These are phyloP conservation scores for Agaricus sinodeliciosus DNA, from an alignment of 768 basidiomycete species.

Conservation along the genomic window DNA sequence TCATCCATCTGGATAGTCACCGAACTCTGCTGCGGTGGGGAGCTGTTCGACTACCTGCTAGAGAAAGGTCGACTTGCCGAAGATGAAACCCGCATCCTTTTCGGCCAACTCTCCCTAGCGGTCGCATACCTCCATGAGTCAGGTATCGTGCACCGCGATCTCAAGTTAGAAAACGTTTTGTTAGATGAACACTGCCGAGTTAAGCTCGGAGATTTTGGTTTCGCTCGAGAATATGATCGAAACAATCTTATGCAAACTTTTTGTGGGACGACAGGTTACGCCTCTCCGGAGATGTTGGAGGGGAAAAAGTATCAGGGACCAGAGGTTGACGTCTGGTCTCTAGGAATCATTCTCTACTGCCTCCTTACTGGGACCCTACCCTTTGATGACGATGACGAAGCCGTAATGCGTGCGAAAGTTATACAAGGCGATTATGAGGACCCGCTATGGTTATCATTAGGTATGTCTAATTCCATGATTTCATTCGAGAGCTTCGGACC, in stretches of 20 bases:
- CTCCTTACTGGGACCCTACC: conserved; percentile 86
- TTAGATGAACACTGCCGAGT: conserved; percentile 87
- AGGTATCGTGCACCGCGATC: conserved; percentile 92
- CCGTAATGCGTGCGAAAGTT: conserved; percentile 77
- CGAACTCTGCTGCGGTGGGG: conserved; percentile 94
- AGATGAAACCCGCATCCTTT: conserved; percentile 78
- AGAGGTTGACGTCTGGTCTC: conserved; percentile 96
- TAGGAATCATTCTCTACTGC: conserved; percentile 87
- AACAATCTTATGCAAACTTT: conserved; percentile 83
- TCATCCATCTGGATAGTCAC: conserved; percentile 94
- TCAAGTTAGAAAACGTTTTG: conserved; percentile 94
- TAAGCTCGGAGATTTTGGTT: conserved; percentile 93
- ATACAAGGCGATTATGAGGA: conserved; percentile 85
- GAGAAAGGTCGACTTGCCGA: conserved; percentile 88
- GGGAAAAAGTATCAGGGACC: conserved; percentile 87
- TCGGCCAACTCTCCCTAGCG: conserved; percentile 93
- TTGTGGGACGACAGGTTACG: conserved; percentile 93
- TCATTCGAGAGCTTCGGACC: not conserved
- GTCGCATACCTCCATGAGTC: conserved; percentile 89
- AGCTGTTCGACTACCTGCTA: conserved; percentile 96
- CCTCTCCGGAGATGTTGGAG: conserved; percentile 87
- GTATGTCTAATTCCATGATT: conserved; percentile 34
- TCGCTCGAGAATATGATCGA: conserved; percentile 85
- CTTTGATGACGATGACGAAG: conserved; percentile 87
- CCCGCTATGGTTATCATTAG: conserved; percentile 84